These are phyloP conservation scores for Monosporascus sp. DNA, from an alignment of 2,329 filamentous ascomycete genomes.

Conservation along the genomic window DNA sequence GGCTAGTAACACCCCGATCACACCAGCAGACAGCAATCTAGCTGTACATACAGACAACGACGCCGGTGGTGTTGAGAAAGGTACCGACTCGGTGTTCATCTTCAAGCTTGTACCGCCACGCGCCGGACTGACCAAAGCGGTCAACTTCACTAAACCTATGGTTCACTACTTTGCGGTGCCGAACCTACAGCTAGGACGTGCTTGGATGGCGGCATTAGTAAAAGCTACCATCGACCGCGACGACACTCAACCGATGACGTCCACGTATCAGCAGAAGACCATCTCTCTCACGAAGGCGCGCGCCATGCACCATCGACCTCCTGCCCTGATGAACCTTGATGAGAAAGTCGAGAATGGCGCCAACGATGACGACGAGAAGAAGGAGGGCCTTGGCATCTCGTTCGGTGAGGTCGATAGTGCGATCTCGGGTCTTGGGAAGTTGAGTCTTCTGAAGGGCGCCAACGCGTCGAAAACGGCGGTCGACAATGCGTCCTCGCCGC, in stretches of 20 bases:
- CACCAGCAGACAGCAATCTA: constrained; percentile 41
- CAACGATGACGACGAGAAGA: constrained; percentile 24
- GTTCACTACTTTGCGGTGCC: constrained; percentile 98
- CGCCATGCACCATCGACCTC: constrained; percentile 82
- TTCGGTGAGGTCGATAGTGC: constrained; percentile 34
- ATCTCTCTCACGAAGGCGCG: constrained; percentile 87
- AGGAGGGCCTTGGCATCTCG: constrained; percentile 32
- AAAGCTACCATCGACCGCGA: constrained; percentile 98
- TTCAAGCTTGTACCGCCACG: constrained; percentile 96
- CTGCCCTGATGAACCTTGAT: constrained; percentile 73
- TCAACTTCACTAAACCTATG: constrained; percentile 95
- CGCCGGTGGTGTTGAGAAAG: constrained; percentile 35
- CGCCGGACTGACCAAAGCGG: constrained; percentile 77
- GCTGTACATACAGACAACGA: constrained; percentile 38
- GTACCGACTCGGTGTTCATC: constrained; percentile 79
- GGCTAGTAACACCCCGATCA: constrained; percentile 64
- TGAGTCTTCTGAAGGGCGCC: constrained; percentile 25
- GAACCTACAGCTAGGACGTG: constrained; percentile 76
- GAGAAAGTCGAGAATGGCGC: constrained; percentile 31
- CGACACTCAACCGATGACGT: constrained; percentile 70
- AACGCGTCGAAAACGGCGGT: constrained; percentile 27
- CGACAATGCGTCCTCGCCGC: constrained; percentile 21
- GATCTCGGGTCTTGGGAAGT: constrained; percentile 31
- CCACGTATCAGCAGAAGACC: constrained; percentile 94
- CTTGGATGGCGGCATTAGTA: constrained; percentile 99